phyloP scores from a whole-genome alignment of 2,329 filamentous ascomycete genomes.

The Cladophialophora bantiana region DNA sequence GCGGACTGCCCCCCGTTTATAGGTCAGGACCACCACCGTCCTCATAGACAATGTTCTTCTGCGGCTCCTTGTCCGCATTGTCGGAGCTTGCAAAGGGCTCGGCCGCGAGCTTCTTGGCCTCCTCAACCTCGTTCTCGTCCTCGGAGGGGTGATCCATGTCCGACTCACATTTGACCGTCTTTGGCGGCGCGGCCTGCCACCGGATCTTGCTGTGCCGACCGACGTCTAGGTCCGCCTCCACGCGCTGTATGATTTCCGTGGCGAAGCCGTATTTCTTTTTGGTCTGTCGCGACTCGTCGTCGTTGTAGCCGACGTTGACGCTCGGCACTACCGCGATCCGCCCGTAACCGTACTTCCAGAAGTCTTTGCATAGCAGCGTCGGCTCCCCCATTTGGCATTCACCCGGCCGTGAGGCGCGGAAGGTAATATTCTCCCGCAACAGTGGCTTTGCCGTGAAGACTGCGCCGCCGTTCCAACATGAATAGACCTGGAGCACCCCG shows the following conservation, averaged over 20 bases:
- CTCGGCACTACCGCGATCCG: slow-evolving; percentile 64
- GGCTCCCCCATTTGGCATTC: slow-evolving; percentile 65
- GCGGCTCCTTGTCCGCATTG: slow-evolving; percentile 7
- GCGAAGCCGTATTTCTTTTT: slow-evolving; percentile 61
- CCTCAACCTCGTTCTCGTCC: slow-evolving; percentile 17
- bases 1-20: not conserved
- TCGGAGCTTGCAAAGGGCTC: not conserved
- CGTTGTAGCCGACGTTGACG: slow-evolving; percentile 63
- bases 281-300: slow-evolving; percentile 54
- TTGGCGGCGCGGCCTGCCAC: slow-evolving; percentile 39
- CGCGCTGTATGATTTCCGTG: slow-evolving; percentile 23
- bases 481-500: slow-evolving; percentile 52
- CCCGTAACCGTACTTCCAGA: slow-evolving; percentile 60
- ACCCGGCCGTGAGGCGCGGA: slow-evolving; percentile 50
- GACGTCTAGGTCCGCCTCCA: slow-evolving; percentile 26
- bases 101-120: slow-evolving; percentile 13
- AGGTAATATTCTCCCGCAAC: slow-evolving; percentile 53
- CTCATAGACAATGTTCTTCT: slow-evolving; percentile 6
- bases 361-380: slow-evolving; percentile 63
- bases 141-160: slow-evolving; percentile 18
- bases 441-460: slow-evolving; percentile 59
- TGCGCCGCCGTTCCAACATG: slow-evolving; percentile 67
- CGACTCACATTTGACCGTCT: slow-evolving; percentile 38
- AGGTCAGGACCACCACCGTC: slow-evolving; percentile 13
- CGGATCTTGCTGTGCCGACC: slow-evolving; percentile 23